A percentile compares a stretch with the other conserved stretches of the same genome.
Evolutionary conservation across 2,329 filamentous ascomycete genomes (phyloP).

Genomic region (Plectosphaerella plurivora): DNA sequence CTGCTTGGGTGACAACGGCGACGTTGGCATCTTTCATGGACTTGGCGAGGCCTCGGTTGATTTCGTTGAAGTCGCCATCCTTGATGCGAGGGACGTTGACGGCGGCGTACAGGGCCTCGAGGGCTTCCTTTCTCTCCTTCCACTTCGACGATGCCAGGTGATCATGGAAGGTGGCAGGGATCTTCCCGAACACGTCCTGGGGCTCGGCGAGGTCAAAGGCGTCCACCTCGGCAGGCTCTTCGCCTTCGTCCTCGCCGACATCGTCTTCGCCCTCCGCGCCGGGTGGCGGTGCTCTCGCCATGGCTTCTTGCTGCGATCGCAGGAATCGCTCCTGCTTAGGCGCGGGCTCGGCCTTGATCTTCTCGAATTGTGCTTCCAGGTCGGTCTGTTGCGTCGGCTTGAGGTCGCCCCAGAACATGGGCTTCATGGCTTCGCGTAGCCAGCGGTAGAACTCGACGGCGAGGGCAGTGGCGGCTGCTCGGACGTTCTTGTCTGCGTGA

Average conservation of each 20-base stretch:
- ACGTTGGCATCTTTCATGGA: constrained; percentile 99
- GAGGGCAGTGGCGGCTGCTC: constrained; percentile 86
- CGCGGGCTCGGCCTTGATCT: constrained; percentile 77
- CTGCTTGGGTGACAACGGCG: constrained; percentile 86
- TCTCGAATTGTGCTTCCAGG: constrained; percentile 89
- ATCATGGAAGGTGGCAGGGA: constrained; percentile 79
- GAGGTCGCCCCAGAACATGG: constrained; percentile 92
- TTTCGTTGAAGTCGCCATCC: constrained; percentile 81
- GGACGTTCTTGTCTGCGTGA: constrained; percentile 96
- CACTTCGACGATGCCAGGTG: constrained; percentile 87
- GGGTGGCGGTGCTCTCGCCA: constrained; percentile 62
- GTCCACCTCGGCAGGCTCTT: constrained; percentile 70
- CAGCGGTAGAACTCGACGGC: constrained; percentile 95
- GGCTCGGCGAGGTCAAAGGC: constrained; percentile 79
- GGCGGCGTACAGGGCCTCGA: constrained; percentile 73
- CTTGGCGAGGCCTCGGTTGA: constrained; percentile 81
- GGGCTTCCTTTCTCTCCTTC: constrained; percentile 95
- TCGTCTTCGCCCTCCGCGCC: constrained; percentile 54
- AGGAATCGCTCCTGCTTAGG: constrained; percentile 90
- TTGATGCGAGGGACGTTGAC: constrained; percentile 88
- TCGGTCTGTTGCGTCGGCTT: constrained; percentile 95
- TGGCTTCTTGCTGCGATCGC: constrained; percentile 81
- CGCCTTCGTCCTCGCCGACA: constrained; percentile 53
- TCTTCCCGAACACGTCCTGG: constrained; percentile 76
- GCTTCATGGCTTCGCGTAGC: constrained; percentile 97